phyloP scores from a whole-genome alignment of 495 filamentous ascomycete species.

The Hypoxylon rickii region DNA sequence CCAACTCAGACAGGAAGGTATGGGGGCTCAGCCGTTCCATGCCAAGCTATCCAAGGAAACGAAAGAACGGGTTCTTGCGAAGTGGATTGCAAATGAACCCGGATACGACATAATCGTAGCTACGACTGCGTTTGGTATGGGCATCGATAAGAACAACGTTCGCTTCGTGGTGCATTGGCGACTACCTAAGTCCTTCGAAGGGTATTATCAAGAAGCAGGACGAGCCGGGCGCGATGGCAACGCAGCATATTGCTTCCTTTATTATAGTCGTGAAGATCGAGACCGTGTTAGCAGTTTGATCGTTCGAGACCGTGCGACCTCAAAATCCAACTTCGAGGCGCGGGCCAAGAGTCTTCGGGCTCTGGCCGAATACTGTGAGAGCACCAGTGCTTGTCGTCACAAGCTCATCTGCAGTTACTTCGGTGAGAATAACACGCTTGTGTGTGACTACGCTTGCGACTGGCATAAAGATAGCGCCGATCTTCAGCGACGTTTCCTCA shows the following conservation, averaged over 20 bases:
- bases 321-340: conserved; percentile 41
- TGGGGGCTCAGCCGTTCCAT: conserved; percentile 74
- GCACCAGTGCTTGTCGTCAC: conserved; percentile 73
- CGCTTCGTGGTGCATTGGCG: conserved; percentile 95
- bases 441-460: conserved; percentile 88
- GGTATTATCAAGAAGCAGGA: conserved; percentile 94
- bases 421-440: conserved; percentile 64
- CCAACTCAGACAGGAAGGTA: conserved; percentile 61
- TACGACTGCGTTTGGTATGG: conserved; percentile 97
- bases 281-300: conserved; percentile 69
- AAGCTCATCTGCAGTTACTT: conserved; percentile 79
- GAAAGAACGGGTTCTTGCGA: conserved; percentile 66
- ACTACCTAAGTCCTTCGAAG: conserved; percentile 88
- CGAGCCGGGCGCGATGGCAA: conserved; percentile 89
- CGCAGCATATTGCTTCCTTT: conserved; percentile 82
- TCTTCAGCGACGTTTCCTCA: conserved; percentile 66
- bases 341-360: conserved; percentile 55
- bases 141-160: conserved; percentile 93
- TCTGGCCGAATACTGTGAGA: conserved; percentile 82
- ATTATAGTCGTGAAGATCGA: conserved; percentile 83
- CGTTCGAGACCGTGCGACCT: conserved; percentile 42
- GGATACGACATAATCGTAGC: conserved; percentile 91
- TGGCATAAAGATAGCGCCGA: conserved; percentile 75
- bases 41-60: conserved; percentile 63
- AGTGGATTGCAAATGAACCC: conserved; percentile 75